phyloP scores from a whole-genome alignment of 2,329 filamentous ascomycete genomes.

The Fusarium anthophilum region DNA sequence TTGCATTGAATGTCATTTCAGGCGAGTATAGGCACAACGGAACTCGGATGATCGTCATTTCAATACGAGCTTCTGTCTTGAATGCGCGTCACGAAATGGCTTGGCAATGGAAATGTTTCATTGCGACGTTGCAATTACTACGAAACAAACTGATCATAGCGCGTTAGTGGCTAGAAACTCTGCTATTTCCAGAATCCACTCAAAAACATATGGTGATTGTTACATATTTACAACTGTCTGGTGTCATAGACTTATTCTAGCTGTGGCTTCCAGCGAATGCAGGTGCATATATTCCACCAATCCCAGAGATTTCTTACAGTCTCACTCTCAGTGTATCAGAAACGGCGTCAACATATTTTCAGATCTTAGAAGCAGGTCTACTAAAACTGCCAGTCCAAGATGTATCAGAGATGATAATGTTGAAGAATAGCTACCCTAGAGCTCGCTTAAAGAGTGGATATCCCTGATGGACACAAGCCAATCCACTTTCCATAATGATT shows the following conservation, averaged over 20 bases:
- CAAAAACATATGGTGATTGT: neutral
- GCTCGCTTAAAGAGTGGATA: too few relatives aligned
- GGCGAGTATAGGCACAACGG: neutral
- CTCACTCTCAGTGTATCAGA: neutral
- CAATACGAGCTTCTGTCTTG: neutral
- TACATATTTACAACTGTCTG: too few relatives aligned
- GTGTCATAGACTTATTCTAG: rapidly evolving
- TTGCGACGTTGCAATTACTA: neutral
- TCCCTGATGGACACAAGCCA: neutral
- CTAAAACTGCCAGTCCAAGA: neutral
- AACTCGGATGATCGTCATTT: neutral
- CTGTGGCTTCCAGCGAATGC: rapidly evolving
- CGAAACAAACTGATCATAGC: neutral
- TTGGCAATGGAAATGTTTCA: neutral
- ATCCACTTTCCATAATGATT: rapidly evolving
- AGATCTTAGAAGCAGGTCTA: too few relatives aligned
- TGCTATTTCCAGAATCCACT: neutral
- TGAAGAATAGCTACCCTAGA: neutral
- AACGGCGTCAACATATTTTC: too few relatives aligned
- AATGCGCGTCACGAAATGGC: neutral
- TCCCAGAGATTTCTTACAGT: rapidly evolving
- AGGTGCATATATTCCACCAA: rapidly evolving
- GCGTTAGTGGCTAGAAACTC: neutral
- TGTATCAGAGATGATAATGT: too few relatives aligned
- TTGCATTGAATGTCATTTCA: neutral